Conservation (phyloP, 805 yeast genomes). For the Pichia paraexigua region DNA sequence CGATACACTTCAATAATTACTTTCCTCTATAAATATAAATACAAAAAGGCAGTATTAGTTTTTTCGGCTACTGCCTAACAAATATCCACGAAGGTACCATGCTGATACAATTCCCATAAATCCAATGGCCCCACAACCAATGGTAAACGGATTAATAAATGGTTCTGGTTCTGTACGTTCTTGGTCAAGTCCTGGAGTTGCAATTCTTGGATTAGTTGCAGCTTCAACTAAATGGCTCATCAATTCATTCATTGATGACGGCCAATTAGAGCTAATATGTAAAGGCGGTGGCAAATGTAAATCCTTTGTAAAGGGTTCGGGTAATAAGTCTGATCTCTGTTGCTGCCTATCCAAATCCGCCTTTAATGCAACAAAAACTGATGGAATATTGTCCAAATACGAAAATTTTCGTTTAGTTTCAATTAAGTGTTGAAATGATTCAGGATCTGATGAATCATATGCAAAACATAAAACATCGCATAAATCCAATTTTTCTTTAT, state of each 20-base stretch:
- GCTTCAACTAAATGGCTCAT: constrained; percentile 85
- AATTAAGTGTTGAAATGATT: constrained; percentile 77
- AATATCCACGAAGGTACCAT: constrained; percentile 53
- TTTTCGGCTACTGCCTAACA: constrained; percentile 3
- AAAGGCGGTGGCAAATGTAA: constrained; percentile 70
- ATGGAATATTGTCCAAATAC: constrained; percentile 58
- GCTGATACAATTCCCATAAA: constrained; percentile 55
- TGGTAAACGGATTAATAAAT: constrained; percentile 40
- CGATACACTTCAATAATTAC: background rate
- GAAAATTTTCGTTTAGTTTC: constrained; percentile 58
- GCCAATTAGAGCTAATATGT: constrained; percentile 88
- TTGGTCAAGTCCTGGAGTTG: constrained; percentile 72
- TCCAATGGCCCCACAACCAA: constrained; percentile 65
- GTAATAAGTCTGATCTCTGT: constrained; percentile 77
- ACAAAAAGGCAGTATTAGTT: background rate
- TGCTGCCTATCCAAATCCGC: constrained; percentile 96
- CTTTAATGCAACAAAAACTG: constrained; percentile 82
- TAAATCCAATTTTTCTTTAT: constrained; percentile 57
- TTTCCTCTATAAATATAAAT: background rate
- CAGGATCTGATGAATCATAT: constrained; percentile 95
- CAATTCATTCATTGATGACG: constrained; percentile 74
- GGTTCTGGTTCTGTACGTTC: constrained; percentile 44
- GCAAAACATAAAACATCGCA: constrained; percentile 89
- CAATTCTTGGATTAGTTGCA: constrained; percentile 66
- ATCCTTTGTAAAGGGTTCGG: constrained; percentile 73